phyloP scores from a whole-genome alignment of 2,329 filamentous ascomycete genomes.

The Dactylellina cionopaga region DNA sequence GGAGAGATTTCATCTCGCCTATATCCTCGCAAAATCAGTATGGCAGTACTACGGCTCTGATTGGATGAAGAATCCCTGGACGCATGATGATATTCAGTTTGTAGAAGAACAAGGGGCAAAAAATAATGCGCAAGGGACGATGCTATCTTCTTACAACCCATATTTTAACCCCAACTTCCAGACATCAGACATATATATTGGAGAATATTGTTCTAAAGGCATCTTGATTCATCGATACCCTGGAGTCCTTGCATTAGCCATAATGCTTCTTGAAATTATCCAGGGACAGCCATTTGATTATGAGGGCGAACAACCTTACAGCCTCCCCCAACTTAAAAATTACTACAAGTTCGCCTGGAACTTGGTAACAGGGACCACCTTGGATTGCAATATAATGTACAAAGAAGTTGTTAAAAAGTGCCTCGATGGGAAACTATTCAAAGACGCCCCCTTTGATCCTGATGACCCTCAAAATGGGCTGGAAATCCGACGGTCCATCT shows the following conservation, averaged over 20 bases:
- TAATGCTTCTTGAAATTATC: slow-evolving; percentile 37
- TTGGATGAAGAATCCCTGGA: slow-evolving; percentile 50
- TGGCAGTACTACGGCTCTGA: slow-evolving; percentile 50
- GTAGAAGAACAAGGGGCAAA: slow-evolving; percentile 21
- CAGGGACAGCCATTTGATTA: slow-evolving; percentile 23
- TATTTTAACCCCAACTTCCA: slow-evolving; percentile 38
- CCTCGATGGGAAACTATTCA: slow-evolving; percentile 32
- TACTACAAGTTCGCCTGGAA: slow-evolving; percentile 37
- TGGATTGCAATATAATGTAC: slow-evolving; percentile 45
- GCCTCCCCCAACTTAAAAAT: slow-evolving; percentile 8
- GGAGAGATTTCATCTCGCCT: slow-evolving; percentile 34
- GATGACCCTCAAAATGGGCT: slow-evolving; percentile 23
- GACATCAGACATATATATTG: not conserved
- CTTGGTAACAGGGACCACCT: not conserved
- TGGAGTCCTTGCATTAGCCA: slow-evolving; percentile 29
- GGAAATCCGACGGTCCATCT: slow-evolving; percentile 31
- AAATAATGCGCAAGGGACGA: not conserved
- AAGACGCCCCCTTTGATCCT: slow-evolving; percentile 28
- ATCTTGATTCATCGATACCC: slow-evolving; percentile 38
- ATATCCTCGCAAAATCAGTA: slow-evolving; percentile 38
- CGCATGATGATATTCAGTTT: slow-evolving; percentile 45
- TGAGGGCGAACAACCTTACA: slow-evolving; percentile 10
- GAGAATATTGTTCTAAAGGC: slow-evolving; percentile 32
- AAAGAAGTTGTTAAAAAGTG: slow-evolving; percentile 46
- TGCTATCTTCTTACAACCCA: slow-evolving; percentile 20